Base-by-base conservation (phyloP, 805 yeast genomes). In the Cyberlindnera xishuangbannaensis region DNA sequence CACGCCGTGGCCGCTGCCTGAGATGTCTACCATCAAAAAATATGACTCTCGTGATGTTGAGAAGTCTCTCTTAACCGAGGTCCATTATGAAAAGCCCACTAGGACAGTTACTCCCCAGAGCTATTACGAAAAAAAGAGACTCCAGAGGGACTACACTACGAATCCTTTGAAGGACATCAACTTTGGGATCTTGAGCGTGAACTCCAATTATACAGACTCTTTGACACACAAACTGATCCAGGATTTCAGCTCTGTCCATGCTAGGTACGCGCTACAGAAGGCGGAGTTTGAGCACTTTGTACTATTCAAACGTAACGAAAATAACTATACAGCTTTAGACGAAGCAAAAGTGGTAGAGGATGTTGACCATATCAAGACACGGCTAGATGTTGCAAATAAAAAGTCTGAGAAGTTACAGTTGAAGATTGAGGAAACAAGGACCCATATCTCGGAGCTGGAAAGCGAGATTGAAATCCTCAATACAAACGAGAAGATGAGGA, bases 31-130 rank as follows among this genome's bases (percentile, higher is more conserved):
- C 2, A 73, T 86, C 5, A 76, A 80, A 2, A 64, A 65, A 25
- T 86, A 74, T 48, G 70, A 71, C 4, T 69, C 88, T 1, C 62
- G 64, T 42, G 96, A 87, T 54, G 95, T 87, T 15, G 95, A 87
- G 51, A 70, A 73, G 47, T 79, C 92, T 0, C 57, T 83, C 36
- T 58, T 83, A 31, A 78, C 85, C 1, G 94, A 83, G 51, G 90
- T 83, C 4, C 74, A 70, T 33, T 81, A 73, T 52, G 78, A 49
- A 22, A 64, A 56, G 36, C 61, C 58, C 18, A 17, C 16, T 18
- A 53, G 71, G 39, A 73, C 71, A 33, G 58, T 69, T 3, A 14
- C 13, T 15, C 69, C 62, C 56, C 5, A 61, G 50, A 28, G 36
- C n/a, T 44, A 69, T 49, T 83, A 83, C 48, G 73, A 75, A 30